Evolutionary conservation across 306 rosid genomes (phyloP).

Genomic region (Hippophae rhamnoides): DNA sequence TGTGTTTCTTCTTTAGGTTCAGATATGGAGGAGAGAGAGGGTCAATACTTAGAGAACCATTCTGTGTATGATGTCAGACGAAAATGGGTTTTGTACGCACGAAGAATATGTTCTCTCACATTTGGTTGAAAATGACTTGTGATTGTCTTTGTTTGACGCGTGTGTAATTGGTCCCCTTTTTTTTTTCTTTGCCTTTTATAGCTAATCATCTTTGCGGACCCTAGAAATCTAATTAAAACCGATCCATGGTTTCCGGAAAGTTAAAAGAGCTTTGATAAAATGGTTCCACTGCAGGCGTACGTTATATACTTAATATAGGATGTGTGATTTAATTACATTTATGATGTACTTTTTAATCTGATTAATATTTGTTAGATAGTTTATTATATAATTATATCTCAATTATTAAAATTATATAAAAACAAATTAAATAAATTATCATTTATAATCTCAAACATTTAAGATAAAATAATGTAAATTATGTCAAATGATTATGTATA

Average conservation of each 20-base stretch:
- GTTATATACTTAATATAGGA: no score
- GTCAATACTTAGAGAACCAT: neutral
- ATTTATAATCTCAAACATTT: no score
- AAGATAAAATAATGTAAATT: no score
- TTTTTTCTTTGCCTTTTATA: neutral
- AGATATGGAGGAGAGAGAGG: neutral
- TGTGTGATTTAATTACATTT: no score
- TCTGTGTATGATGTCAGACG: no score
- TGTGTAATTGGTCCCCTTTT: neutral
- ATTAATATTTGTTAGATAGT: no score
- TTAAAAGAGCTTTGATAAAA: neutral
- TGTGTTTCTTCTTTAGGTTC: neutral
- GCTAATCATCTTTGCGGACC: neutral
- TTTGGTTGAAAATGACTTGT: neutral
- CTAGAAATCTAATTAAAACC: neutral
- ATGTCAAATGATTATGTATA: no score
- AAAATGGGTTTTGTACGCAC: neutral
- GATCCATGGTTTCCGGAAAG: neutral
- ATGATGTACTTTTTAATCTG: no score
- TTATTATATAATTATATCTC: no score
- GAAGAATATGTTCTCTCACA: neutral
- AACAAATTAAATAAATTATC: no score
- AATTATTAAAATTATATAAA: no score
- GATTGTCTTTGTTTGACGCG: neutral
- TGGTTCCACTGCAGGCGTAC: no score